These are phyloP conservation scores for Mycena rebaudengoi DNA, from an alignment of 768 basidiomycete genomes.

Conservation along the genomic window DNA sequence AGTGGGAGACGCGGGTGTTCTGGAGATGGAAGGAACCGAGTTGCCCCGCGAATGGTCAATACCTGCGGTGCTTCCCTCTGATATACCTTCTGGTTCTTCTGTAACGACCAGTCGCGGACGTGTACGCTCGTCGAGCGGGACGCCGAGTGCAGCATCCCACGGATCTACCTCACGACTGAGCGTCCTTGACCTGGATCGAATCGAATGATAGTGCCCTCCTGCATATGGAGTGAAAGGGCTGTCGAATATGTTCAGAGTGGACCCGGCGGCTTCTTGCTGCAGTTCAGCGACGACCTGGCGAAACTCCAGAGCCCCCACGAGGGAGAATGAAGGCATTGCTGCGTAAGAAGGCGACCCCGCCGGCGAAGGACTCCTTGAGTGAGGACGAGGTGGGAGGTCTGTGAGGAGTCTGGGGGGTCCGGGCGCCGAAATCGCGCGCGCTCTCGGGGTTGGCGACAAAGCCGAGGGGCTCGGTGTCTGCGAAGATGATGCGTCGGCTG, in stretches of 20 bases:
- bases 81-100: conserved; percentile 31
- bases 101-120: conserved; percentile 36
- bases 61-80: conserved; percentile 8
- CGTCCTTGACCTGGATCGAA: conserved; percentile 39
- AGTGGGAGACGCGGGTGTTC: conserved; percentile 62
- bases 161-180: conserved; percentile 48
- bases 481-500: conserved; percentile 24
- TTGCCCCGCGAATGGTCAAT: neutral
- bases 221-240: conserved; percentile 73
- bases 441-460: conserved; percentile 44
- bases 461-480: conserved; percentile 38
- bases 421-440: conserved; percentile 37
- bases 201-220: conserved; percentile 75
- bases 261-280: conserved; percentile 68
- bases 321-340: conserved; percentile 84
- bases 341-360: conserved; percentile 45
- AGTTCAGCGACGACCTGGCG: conserved; percentile 88
- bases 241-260: conserved; percentile 71
- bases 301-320: conserved; percentile 96
- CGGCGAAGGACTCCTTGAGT: conserved; percentile 62
- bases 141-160: conserved; percentile 60
- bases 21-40: conserved; percentile 65
- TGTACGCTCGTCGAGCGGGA: conserved; percentile 61
- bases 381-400: conserved; percentile 50
- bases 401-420: conserved; percentile 33